Evolutionary conservation across 176 grass and related monocot species (phyloP).

Genomic region (Carex scoparia): DNA sequence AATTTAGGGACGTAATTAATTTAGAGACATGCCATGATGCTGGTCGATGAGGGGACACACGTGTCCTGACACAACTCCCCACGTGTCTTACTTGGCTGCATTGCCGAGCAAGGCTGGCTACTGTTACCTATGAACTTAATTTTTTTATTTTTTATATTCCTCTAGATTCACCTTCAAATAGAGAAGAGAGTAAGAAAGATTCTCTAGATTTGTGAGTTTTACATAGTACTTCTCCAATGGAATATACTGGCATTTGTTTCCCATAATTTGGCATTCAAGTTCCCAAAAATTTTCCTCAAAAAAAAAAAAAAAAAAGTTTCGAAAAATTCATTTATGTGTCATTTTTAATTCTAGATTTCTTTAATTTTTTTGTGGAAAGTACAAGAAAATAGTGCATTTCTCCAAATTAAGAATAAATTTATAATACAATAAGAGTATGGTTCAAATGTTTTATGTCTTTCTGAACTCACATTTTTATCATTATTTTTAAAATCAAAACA

Average conservation of each 20-base stretch:
- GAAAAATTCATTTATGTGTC: not conserved
- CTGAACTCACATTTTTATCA: no score
- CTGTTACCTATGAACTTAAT: not conserved
- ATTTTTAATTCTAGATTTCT: not conserved
- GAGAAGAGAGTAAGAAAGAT: not conserved
- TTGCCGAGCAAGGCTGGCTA: slow-evolving; percentile 12
- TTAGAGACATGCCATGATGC: not conserved
- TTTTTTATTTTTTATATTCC: not conserved
- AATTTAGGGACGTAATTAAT: not conserved
- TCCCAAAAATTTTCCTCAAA: no score
- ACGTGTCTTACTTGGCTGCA: slow-evolving; percentile 4
- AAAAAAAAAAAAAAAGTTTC: no score
- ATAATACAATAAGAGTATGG: no score
- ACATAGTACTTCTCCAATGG: not conserved
- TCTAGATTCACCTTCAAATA: slow-evolving; percentile 12
- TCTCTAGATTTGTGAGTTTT: not conserved
- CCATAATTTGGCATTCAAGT: not conserved
- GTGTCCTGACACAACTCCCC: not conserved
- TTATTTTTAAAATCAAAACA: no score
- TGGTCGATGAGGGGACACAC: slow-evolving; percentile 13
- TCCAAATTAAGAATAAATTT: no score
- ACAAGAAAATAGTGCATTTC: no score
- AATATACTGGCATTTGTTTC: not conserved
- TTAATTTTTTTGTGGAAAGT: no score
- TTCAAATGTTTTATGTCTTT: no score